Base-by-base conservation (phyloP, 768 basidiomycete species). In the Mycena crocata region DNA sequence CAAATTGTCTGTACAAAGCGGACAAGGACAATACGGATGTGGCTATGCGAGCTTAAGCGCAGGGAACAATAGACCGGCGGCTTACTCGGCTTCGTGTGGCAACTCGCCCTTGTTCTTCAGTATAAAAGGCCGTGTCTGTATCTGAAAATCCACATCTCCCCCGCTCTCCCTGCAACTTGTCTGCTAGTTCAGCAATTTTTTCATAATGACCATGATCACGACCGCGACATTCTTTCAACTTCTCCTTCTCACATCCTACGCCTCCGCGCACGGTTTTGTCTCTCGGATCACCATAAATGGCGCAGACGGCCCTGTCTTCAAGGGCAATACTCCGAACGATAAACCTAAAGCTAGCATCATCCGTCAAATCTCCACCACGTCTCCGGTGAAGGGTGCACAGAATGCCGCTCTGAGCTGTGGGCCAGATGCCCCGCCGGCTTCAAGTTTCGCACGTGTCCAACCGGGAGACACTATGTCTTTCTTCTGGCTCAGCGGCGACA, bases 341-440 rank as follows among this genome's bases (percentile, higher is more conserved):
- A 63, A 51, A 8, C 60, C 75, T 5, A 74, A 66, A 24, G 66
- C 72, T 15, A 81, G 80, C 62, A 76, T 82, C 62, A 80, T 85
- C 58, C 84, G 85, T 23, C 79, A 83, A 62, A 74, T 86, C 66
- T 74, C 68, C 69, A 60, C 67, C 1, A 75, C 74, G 5, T 71
- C 74, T 40, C 86, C 86, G 0, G 79, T 83, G 68, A 81, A 92
- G 75, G 88, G 88, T 40, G 84, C 89, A 19, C 77, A 57, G 32
- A 91, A 91, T 71, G 71, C 84, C 4, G 82, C 80, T 56, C 55
- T 91, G 13, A 89, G 86, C 75, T 93, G 92, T 69, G 92, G 92
- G 12, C 78, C 81, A 21, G 77, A 82, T 35, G 86, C 89, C 2
- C 77, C 81, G 51, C 75, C 80, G 3, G 90, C 88, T 1, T 65